Evolutionary conservation across 495 filamentous ascomycete genomes (phyloP), one percentile per base, ranked within the genome.

Genomic region (Tuber borchii): DNA sequence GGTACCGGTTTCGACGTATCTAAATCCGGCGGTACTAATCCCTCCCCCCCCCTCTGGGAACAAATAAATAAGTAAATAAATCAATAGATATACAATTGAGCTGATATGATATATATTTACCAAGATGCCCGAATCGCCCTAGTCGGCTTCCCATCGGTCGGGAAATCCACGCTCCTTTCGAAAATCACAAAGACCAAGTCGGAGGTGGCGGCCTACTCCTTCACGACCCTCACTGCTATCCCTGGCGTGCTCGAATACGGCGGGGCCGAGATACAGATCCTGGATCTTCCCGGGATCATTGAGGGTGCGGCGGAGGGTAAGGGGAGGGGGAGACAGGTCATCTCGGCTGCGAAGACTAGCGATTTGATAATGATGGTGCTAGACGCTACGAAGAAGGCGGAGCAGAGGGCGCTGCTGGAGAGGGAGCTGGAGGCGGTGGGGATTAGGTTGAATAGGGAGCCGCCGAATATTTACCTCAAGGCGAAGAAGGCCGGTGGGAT

Each of bases 401-500:
- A 99, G 84, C 96, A 99, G 83, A 88, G 95, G 71, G 92, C 93
- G 1, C 84, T 97, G 45, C 84, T 99, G 34, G 96, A 99, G 83
- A 92, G 90, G 0, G 96, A 99, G 84, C 86, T 99, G 82, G 95
- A 99, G 86, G 92, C 96, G 56, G 96, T 99, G 19, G 96, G 96
- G 14, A 99, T 99, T 80, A 87, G 96, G 45, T 85, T 99, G 78
- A 99, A 99, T 84, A 88, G 92, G 80, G 91, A 96, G 71, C 93
- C 95, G 69, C 95, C 95, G 91, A 98, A 99, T 83, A 99, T 99
- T 84, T 98, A 98, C 83, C 88, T 99, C n/a, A 99, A 99, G 83
- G 86, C 85, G 20, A 99, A 99, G 85, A 98, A 97, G 82, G 93
- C 96, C 9, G 96, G 96, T 70, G 96, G 96, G 48, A 93, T 98